Conservation (phyloP, 176 grass and related monocot species). For the Hordeum marinum region DNA sequence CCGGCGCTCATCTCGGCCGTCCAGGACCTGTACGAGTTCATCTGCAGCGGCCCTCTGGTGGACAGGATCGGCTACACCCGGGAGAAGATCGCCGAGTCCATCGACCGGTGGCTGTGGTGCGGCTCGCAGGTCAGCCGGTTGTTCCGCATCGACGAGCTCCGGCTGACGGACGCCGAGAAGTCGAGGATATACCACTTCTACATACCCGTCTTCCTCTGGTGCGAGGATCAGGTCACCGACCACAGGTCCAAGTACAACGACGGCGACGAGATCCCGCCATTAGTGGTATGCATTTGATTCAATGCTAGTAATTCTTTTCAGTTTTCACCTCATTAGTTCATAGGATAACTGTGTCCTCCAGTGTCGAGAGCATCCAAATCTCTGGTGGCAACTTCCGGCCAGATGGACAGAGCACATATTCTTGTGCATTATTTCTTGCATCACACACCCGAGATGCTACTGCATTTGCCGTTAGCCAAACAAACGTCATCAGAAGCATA, state of each 20-base stretch:
- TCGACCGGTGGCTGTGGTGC: conserved; percentile 68
- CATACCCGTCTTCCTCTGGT: conserved; percentile 91
- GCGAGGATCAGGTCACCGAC: conserved; percentile 64
- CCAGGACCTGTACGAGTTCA: conserved; percentile 76
- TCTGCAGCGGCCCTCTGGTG: conserved; percentile 77
- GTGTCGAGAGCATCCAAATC: conserved; percentile 13
- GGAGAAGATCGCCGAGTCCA: conserved; percentile 58
- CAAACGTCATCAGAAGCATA: conserved; percentile 1
- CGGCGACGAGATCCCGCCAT: conserved; percentile 78
- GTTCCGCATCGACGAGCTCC: conserved; percentile 72
- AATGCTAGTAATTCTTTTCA: background rate
- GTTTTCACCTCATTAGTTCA: background rate
- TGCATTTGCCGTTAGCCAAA: conserved; percentile 7
- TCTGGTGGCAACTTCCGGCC: conserved; percentile 7
- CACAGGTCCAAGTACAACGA: conserved; percentile 67
- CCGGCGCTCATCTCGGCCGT: conserved; percentile 64
- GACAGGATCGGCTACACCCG: conserved; percentile 63
- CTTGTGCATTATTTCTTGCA: conserved; percentile 26
- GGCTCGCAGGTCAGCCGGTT: conserved; percentile 59
- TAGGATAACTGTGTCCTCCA: background rate
- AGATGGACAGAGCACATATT: conserved; percentile 25
- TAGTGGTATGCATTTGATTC: conserved; percentile 53
- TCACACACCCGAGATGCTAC: background rate
- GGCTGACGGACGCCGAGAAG: conserved; percentile 62
- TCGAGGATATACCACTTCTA: conserved; percentile 89